A percentile compares a stretch with the other conserved stretches of the same genome.
Evolutionary conservation across 768 basidiomycete genomes (phyloP).

Genomic region (Tricholoma sp.): DNA sequence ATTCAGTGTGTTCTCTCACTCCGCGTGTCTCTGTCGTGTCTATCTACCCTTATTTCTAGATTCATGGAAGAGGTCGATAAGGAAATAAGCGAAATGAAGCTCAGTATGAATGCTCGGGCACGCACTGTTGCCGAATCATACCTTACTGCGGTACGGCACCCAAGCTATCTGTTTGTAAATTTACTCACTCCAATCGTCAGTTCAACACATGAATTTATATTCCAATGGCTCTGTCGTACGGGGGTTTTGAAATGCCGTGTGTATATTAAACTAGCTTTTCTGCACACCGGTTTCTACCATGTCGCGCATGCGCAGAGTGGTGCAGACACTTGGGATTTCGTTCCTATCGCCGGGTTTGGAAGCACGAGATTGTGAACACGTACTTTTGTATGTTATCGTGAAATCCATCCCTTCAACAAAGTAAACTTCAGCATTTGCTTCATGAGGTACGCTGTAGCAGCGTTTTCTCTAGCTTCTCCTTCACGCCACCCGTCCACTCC

Average conservation of each 20-base stretch:
- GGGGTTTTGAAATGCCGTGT: background rate
- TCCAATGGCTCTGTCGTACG: background rate
- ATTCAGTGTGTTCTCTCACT: conserved; percentile 65
- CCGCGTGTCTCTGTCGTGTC: background rate
- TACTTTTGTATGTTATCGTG: background rate
- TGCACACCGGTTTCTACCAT: background rate
- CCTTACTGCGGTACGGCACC: conserved; percentile 69
- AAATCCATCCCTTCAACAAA: background rate
- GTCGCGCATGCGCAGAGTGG: background rate
- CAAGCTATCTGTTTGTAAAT: background rate
- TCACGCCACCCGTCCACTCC: conserved; percentile 36
- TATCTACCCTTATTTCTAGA: conserved; percentile 31
- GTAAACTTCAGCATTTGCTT: background rate
- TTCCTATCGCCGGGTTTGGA: background rate
- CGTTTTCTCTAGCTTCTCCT: conserved; percentile 23
- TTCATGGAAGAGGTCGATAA: conserved; percentile 99
- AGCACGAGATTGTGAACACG: background rate
- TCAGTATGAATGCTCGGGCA: conserved; percentile 91
- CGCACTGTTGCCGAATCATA: conserved; percentile 98
- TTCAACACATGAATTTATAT: background rate
- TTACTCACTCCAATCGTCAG: background rate
- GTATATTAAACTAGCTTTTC: background rate
- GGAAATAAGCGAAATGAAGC: conserved; percentile 99
- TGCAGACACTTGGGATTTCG: background rate
- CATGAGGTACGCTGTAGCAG: background rate